A percentile compares a stretch with the other conserved stretches of the same genome.
phyloP scores from a whole-genome alignment of 2,329 filamentous ascomycete genomes.

The Exophiala alcalophila region DNA sequence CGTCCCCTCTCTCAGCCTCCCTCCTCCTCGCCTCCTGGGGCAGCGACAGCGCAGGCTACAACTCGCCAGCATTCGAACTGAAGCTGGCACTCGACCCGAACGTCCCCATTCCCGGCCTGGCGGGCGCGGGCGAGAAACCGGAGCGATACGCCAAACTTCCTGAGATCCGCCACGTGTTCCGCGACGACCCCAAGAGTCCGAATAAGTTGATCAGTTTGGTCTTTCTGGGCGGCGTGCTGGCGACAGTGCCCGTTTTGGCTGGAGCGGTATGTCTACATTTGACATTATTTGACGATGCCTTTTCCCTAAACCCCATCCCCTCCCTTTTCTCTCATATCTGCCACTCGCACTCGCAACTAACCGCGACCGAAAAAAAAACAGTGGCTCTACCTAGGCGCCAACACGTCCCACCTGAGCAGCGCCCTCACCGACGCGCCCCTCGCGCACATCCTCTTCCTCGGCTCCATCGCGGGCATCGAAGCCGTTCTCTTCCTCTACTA shows the following conservation, averaged over 20 bases:
- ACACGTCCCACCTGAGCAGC: slow-evolving; percentile 71
- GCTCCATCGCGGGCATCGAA: slow-evolving; percentile 83
- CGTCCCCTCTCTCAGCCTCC: slow-evolving; percentile 70
- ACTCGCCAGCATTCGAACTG: slow-evolving; percentile 70
- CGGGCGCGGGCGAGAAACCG: slow-evolving; percentile 63
- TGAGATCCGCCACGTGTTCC: slow-evolving; percentile 91
- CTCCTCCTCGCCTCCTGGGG: slow-evolving; percentile 87
- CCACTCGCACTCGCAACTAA: not conserved
- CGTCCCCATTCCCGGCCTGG: slow-evolving; percentile 56
- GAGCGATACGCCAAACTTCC: slow-evolving; percentile 78
- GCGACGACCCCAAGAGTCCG: slow-evolving; percentile 72
- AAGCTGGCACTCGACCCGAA: slow-evolving; percentile 62
- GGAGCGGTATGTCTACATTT: slow-evolving; percentile 56
- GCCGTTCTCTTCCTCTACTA: slow-evolving; percentile 95
- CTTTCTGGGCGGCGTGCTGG: slow-evolving; percentile 71
- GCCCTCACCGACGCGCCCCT: slow-evolving; percentile 74
- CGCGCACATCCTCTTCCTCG: slow-evolving; percentile 80
- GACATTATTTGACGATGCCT: not conserved
- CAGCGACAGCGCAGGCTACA: slow-evolving; percentile 60
- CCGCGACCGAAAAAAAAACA: slow-evolving; percentile 35
- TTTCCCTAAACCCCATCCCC: not conserved
- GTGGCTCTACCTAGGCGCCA: slow-evolving; percentile 82
- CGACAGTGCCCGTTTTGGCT: slow-evolving; percentile 70
- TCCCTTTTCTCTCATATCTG: slow-evolving; percentile 11
- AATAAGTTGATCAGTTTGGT: slow-evolving; percentile 74